Percentiles rank a stretch among this genome's conserved stretches.
Evolutionary conservation across 768 basidiomycete species (phyloP).

Genomic region (Clitopilus passeckerianus): DNA sequence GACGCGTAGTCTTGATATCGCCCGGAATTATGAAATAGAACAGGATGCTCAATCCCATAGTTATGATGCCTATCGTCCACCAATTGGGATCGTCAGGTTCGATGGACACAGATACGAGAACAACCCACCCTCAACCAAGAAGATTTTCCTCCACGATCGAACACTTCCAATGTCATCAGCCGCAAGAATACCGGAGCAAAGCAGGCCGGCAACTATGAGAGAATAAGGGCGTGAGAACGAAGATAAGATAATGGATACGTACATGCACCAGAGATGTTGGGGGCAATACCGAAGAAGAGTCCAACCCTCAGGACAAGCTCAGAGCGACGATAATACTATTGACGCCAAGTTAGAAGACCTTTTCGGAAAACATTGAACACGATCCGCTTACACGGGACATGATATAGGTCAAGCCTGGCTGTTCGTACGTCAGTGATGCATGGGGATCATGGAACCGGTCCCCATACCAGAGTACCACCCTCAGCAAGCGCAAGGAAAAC

Average conservation of each 20-base stretch:
- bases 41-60: slow-evolving; percentile 18
- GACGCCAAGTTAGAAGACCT: neutral
- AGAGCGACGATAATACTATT: slow-evolving; percentile 28
- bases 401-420: slow-evolving; percentile 35
- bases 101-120: too few species aligned
- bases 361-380: neutral
- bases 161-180: slow-evolving; percentile 23
- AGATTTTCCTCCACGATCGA: slow-evolving; percentile 31
- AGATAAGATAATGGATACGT: slow-evolving; percentile 6
- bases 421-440: neutral
- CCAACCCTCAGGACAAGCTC: slow-evolving; percentile 31
- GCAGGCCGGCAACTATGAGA: slow-evolving; percentile 28
- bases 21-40: slow-evolving; percentile 23
- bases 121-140: slow-evolving; percentile 23
- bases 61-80: slow-evolving; percentile 14
- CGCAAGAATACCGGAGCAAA: slow-evolving; percentile 29
- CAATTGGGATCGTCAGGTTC: too few species aligned
- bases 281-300: slow-evolving; percentile 28
- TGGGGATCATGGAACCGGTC: neutral
- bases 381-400: slow-evolving; percentile 26
- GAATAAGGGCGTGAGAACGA: neutral
- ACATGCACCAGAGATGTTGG: slow-evolving; percentile 31
- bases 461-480: slow-evolving; percentile 33
- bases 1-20: slow-evolving; percentile 16
- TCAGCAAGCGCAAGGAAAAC: slow-evolving; percentile 37